A percentile compares a stretch with the other conserved stretches of the same genome.
Evolutionary conservation across 208 protist species (phyloP).

Genomic region (Strigomonas galati): DNA sequence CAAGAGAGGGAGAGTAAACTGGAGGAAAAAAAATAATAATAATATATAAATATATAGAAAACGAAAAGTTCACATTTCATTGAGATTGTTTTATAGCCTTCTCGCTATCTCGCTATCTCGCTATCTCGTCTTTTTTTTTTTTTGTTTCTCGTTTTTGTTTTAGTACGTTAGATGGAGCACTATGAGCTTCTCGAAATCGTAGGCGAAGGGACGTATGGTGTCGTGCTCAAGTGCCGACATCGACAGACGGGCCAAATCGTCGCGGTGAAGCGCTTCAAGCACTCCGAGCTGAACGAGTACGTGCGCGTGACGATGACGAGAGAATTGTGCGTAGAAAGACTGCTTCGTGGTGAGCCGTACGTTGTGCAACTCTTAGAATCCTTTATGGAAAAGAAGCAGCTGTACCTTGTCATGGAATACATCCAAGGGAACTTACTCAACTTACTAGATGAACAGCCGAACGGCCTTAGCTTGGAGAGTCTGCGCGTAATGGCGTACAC

Average conservation of each 20-base stretch:
- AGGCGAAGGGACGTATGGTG: slow-evolving; percentile 94
- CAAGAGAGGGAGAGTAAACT: slow-evolving; percentile 1
- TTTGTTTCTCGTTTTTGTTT: slow-evolving; percentile 11
- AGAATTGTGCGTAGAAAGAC: slow-evolving; percentile 89
- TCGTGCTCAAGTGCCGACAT: slow-evolving; percentile 90
- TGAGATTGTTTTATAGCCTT: slow-evolving; percentile 7
- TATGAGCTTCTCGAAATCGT: slow-evolving; percentile 75
- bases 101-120: not conserved
- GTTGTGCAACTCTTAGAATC: slow-evolving; percentile 89
- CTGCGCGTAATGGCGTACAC: slow-evolving; percentile 83
- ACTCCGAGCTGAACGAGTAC: slow-evolving; percentile 82
- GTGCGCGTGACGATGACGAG: slow-evolving; percentile 88
- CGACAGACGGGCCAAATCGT: slow-evolving; percentile 76
- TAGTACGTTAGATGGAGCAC: slow-evolving; percentile 44
- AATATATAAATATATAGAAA: slow-evolving; percentile 12
- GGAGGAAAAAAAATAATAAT: slow-evolving; percentile 13
- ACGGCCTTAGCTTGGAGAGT: slow-evolving; percentile 47
- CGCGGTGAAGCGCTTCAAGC: slow-evolving; percentile 95
- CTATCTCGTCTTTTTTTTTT: slow-evolving; percentile 20
- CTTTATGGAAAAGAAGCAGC: slow-evolving; percentile 77
- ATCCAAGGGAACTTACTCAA: slow-evolving; percentile 87
- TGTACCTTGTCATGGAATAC: slow-evolving; percentile 96
- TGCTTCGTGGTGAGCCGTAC: slow-evolving; percentile 84
- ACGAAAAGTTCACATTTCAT: too few relatives aligned
- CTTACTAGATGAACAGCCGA: slow-evolving; percentile 56